Evolutionary conservation across 306 rosid species (phyloP), one percentile per base, ranked within the genome.

Genomic region (Psophocarpus tetragonolobus): DNA sequence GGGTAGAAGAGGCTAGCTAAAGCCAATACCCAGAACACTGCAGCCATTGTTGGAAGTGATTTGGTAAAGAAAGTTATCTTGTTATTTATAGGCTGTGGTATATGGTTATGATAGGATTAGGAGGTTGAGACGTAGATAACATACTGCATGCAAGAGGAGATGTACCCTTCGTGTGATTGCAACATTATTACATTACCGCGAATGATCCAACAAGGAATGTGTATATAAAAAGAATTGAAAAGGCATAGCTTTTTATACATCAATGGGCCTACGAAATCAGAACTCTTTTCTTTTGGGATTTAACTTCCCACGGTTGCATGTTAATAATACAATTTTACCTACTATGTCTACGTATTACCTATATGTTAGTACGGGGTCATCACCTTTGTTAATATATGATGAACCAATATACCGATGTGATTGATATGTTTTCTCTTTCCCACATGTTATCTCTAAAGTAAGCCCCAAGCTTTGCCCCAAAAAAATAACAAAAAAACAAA

Each of bases 101-200:
- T 82, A 27, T 70, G 48, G 45, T 35, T 68, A 5, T 63, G 63
- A 29, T 20, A 62, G 44, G 8, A 4, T 35, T 85, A 13, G 48
- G 45, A 74, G 76, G 88, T 73, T 74, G 84, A 81, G 79, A 73
- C 39, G 77, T 65, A 65, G 30, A 36, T 36, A 32, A 33, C 50
- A 36, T 8, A 20, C 60, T 45, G 68, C 74, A 81, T 56, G 73
- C 47, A 81, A 85, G 83, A 74, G 74, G 79, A 77, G 65, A 74
- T 20, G 83, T 66, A 57, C 66, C 77, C 36, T 73, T 92, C 91
- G 45, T 47, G 23, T 38, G 88, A 82, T 71, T 54, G 82, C 8
- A 54, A 82, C 86, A 42, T 84, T 65, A 38, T 85, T 30, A 82
- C 86, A 42, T 84, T 65, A 38, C 86, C 36, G 32, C 81, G 21